A percentile compares a stretch with the other conserved stretches of the same genome.
These are phyloP conservation scores for Venturia asperata DNA, from an alignment of 2,329 filamentous ascomycete genomes.

Conservation along the genomic window DNA sequence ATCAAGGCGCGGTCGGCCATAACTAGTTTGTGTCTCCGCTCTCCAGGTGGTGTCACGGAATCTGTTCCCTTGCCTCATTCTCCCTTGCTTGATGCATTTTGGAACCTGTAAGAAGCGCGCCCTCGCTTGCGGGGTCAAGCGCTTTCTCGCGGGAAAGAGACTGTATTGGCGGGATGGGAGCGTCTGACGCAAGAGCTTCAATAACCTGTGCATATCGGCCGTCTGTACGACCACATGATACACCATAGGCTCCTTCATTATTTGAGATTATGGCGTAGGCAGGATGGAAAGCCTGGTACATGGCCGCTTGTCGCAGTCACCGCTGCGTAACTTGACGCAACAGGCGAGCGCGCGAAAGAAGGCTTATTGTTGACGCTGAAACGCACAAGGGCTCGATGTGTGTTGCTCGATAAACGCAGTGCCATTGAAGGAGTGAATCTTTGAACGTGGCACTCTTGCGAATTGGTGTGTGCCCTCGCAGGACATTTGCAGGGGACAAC, in stretches of 20 bases:
- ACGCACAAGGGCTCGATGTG: neutral
- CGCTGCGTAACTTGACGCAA: conserved; percentile 1
- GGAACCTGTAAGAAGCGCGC: neutral
- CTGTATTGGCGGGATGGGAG: neutral
- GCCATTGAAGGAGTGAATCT: neutral
- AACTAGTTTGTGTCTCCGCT: neutral
- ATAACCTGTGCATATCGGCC: conserved; percentile 4
- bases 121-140: neutral
- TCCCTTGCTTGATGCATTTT: conserved; percentile 2
- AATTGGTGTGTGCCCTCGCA: neutral
- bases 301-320: neutral
- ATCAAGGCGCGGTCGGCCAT: neutral
- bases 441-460: neutral
- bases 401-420: neutral
- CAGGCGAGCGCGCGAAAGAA: conserved; percentile 4
- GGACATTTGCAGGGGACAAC: neutral
- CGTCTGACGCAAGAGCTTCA: conserved; percentile 5
- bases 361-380: neutral
- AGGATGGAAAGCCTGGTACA: neutral
- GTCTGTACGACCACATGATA: conserved; percentile 5
- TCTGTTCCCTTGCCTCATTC: neutral
- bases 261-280: neutral
- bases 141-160: neutral
- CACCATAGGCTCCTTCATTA: neutral
- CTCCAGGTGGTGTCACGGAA: neutral